Conservation (phyloP, 805 yeast genomes). For the Cyberlindnera galapagoensis region DNA sequence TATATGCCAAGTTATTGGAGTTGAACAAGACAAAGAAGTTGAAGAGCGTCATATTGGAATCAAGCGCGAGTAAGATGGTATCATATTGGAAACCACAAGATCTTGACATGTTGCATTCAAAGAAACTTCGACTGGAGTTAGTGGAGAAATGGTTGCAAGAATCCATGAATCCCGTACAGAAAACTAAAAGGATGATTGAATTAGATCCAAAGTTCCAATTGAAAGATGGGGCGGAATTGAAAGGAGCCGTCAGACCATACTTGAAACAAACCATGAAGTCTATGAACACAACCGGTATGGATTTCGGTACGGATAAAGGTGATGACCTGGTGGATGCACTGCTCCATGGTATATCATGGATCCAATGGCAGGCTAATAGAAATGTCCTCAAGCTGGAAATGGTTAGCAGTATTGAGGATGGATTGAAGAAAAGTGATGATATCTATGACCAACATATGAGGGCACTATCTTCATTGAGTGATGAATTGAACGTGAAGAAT, state of each 20-base stretch:
- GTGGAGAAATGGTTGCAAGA: slow-evolving; percentile 18
- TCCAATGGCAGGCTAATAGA: slow-evolving; percentile 22
- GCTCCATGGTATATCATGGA: slow-evolving; percentile 20
- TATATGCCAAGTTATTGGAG: slow-evolving; percentile 10
- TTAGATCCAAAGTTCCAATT: slow-evolving; percentile 9
- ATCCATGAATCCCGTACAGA: neutral
- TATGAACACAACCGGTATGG: neutral
- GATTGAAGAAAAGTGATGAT: slow-evolving; percentile 12
- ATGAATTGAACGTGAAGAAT: too few species aligned
- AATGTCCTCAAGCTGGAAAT: slow-evolving; percentile 18
- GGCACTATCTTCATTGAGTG: too few species aligned
- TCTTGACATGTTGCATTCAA: slow-evolving; percentile 6
- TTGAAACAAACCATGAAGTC: neutral
- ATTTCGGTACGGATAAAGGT: slow-evolving; percentile 15
- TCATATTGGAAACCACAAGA: slow-evolving; percentile 18
- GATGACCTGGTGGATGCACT: slow-evolving; percentile 23
- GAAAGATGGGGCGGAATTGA: too few species aligned
- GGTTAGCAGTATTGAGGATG: slow-evolving; percentile 13
- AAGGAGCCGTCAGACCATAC: neutral
- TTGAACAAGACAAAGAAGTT: slow-evolving; percentile 1
- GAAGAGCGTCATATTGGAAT: slow-evolving; percentile 12
- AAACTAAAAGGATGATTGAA: slow-evolving; percentile 5
- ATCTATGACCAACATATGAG: slow-evolving; percentile 12
- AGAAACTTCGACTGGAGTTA: slow-evolving; percentile 13
- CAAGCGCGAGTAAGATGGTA: slow-evolving; percentile 19